Base-by-base conservation (phyloP, 345 rosid species). In the Hypericum androsaemum region DNA sequence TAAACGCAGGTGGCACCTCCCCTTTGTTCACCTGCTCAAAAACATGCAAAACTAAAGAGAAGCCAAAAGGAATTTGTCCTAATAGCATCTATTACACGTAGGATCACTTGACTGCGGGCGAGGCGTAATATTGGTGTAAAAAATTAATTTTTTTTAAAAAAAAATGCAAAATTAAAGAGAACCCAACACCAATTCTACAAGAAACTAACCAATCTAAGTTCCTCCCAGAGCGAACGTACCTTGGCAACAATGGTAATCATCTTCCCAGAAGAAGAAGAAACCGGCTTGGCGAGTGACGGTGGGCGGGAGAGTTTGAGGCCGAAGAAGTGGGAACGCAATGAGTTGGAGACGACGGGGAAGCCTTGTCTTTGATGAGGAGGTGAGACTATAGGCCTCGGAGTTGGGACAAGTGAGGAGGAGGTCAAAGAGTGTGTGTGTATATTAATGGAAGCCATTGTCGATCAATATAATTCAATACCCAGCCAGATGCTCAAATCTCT, bases 21-120 rank as follows among this genome's bases (percentile, higher is more conserved):
- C 95, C 96, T 64, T 84, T 84, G 66, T 57, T 82, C 62, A 74
- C 98, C 98, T 89, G 50, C 53, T 44, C 36, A 32, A n/a, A n/a
- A n/a, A n/a, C n/a, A n/a, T n/a, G n/a, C 16, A 56, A 12, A 11
- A 54, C 8, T 43, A 41, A 12, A 53, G 53, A 43, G 3, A 39
- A 38, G 47, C 32, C 32, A n/a, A n/a, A n/a, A n/a, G n/a, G n/a
- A n/a, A n/a, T n/a, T n/a, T n/a, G n/a, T n/a, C n/a, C n/a, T n/a
- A n/a, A n/a, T n/a, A n/a, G n/a, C n/a, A n/a, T n/a, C n/a, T n/a
- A n/a, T n/a, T n/a, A n/a, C n/a, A n/a, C n/a, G n/a, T n/a, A n/a
- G n/a, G n/a, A n/a, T n/a, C n/a, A n/a, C n/a, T n/a, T n/a, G n/a
- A n/a, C n/a, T n/a, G n/a, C n/a, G n/a, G n/a, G n/a, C n/a, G n/a